Conservation (phyloP, 1,284 basidiomycete species). For the Heterobasidion irregulare region DNA sequence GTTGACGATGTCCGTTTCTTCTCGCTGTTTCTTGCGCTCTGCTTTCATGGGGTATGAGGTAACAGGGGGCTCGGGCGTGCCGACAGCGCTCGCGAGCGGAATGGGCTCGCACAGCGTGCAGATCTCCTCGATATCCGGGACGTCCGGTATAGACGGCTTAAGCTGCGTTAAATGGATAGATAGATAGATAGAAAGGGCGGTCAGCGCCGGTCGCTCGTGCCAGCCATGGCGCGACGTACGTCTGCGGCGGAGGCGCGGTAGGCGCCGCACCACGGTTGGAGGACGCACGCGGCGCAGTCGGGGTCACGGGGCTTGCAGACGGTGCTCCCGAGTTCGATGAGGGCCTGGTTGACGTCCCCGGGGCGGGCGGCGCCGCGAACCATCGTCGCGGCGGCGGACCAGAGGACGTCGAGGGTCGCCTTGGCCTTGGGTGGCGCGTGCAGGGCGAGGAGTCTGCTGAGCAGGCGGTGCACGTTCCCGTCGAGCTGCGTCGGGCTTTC, state of each 20-base stretch:
- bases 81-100: conserved; percentile 19
- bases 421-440: conserved; percentile 79
- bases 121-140: conserved; percentile 63
- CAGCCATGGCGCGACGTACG: conserved; percentile 4
- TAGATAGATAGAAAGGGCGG: not conserved
- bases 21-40: conserved; percentile 75
- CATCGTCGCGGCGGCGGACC: conserved; percentile 67
- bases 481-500: conserved; percentile 58
- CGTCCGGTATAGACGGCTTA: conserved; percentile 9
- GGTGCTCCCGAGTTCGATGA: conserved; percentile 85
- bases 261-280: conserved; percentile 62
- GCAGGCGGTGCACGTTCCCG: conserved; percentile 83
- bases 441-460: conserved; percentile 76
- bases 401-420: conserved; percentile 71
- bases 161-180: not conserved
- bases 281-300: conserved; percentile 64
- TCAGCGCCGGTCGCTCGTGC: not conserved
- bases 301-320: conserved; percentile 84
- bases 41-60: conserved; percentile 84
- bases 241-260: conserved; percentile 26
- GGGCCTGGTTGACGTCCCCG: conserved; percentile 84
- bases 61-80: conserved; percentile 27
- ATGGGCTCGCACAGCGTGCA: conserved; percentile 71
- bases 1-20: conserved; percentile 82
- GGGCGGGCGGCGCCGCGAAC: conserved; percentile 49